These are phyloP conservation scores for Cadophora malorum DNA, from an alignment of 2,329 filamentous ascomycete genomes.

Conservation along the genomic window DNA sequence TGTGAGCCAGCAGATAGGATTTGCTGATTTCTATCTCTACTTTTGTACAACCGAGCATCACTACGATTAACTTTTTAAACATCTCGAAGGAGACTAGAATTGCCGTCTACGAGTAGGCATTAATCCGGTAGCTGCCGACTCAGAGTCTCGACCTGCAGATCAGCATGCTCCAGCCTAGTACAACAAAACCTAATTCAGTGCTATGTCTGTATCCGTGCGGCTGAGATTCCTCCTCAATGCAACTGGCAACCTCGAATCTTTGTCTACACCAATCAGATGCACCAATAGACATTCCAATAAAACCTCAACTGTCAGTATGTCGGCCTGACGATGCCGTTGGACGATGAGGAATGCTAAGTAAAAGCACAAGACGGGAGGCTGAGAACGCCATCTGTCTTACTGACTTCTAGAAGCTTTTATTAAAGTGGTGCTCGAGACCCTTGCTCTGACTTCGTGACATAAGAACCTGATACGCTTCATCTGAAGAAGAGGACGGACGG, in stretches of 20 bases:
- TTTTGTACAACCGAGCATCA: background rate
- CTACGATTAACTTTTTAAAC: background rate
- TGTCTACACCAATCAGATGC: conserved; percentile 1
- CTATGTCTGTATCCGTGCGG: background rate
- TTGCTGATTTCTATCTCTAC: background rate
- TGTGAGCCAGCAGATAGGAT: background rate
- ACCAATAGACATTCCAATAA: background rate
- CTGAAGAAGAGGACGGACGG: background rate
- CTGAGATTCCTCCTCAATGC: background rate
- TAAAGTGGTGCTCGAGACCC: background rate
- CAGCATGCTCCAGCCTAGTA: background rate
- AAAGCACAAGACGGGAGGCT: background rate
- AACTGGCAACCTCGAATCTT: background rate
- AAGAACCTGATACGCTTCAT: background rate
- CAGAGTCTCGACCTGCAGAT: conserved; percentile 13
- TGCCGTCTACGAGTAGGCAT: background rate
- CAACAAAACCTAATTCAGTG: background rate
- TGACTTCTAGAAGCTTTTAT: conserved; percentile 9
- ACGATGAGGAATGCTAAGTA: background rate
- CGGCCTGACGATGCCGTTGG: background rate
- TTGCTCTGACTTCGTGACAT: conserved; percentile 4
- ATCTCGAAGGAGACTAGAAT: background rate
- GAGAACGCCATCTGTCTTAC: background rate
- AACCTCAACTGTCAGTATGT: background rate
- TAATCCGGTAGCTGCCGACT: background rate